phyloP scores from a whole-genome alignment of 805 yeast species.

The Teunomyces aglyptinius region DNA sequence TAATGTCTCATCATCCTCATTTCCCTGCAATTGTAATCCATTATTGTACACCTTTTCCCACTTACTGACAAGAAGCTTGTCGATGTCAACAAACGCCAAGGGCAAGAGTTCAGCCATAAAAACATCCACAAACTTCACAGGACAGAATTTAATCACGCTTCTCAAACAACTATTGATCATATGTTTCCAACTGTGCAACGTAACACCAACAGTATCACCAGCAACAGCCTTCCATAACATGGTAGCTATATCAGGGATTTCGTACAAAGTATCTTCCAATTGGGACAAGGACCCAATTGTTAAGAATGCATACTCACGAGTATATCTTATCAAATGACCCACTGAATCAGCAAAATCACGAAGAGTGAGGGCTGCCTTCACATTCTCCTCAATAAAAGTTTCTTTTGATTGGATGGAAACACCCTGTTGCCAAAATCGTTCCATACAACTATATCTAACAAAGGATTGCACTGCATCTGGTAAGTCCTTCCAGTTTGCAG shows the following conservation, averaged over 20 bases:
- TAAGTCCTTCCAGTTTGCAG: conserved; percentile 82
- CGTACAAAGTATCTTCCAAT: conserved; percentile 84
- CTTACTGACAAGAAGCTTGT: conserved; percentile 64
- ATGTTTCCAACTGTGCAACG: conserved; percentile 96
- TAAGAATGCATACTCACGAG: conserved; percentile 91
- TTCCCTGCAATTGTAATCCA: conserved; percentile 56
- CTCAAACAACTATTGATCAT: conserved; percentile 88
- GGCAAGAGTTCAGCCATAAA: conserved; percentile 83
- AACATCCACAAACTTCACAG: conserved; percentile 58
- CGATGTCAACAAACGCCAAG: conserved; percentile 67
- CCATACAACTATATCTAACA: conserved; percentile 85
- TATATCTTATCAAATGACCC: conserved; percentile 92
- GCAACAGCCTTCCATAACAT: conserved; percentile 84
- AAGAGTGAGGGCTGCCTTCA: conserved; percentile 87
- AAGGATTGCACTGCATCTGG: conserved; percentile 90
- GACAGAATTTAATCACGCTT: conserved; percentile 86
- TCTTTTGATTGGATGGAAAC: conserved; percentile 92
- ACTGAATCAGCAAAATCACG: conserved; percentile 97
- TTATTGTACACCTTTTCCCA: conserved; percentile 71
- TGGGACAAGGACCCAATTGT: conserved; percentile 88
- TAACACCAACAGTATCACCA: conserved; percentile 79
- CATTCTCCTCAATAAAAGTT: conserved; percentile 90
- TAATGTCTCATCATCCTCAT: conserved; percentile 73
- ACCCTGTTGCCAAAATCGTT: conserved; percentile 98
- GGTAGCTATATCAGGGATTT: conserved; percentile 75